Conservation (phyloP, 2,329 filamentous ascomycete genomes). For the Arthroderma sp. region DNA sequence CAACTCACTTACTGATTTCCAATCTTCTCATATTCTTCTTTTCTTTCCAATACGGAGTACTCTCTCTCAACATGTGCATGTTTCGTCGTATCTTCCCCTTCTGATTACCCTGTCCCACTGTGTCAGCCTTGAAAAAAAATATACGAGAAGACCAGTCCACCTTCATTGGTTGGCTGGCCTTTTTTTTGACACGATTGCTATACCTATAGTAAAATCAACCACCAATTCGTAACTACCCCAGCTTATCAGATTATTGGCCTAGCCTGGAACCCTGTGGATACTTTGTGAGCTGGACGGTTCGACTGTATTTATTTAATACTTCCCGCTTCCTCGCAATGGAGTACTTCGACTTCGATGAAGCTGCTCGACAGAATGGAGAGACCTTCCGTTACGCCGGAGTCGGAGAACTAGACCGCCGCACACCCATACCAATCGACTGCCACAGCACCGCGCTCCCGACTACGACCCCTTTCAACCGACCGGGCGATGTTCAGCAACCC, state of each 20-base stretch:
- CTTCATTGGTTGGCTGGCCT: not conserved
- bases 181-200: not conserved
- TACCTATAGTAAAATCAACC: not conserved
- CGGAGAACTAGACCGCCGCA: not conserved
- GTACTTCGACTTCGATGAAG: conserved; percentile 39
- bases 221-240: not conserved
- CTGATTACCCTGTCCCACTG: not conserved
- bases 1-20: conserved; percentile 1
- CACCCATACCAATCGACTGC: not conserved
- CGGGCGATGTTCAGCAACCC: conserved; percentile 6
- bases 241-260: not conserved
- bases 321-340: conserved; percentile 26
- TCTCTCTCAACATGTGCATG: not conserved
- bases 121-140: not conserved
- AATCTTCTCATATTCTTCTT: not conserved
- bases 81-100: not conserved
- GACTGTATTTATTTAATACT: not conserved
- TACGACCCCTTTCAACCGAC: not conserved
- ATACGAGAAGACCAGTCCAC: not conserved
- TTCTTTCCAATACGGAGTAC: not conserved
- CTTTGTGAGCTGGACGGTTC: not conserved
- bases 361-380: conserved; percentile 28
- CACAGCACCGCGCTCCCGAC: not conserved
- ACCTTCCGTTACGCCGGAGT: not conserved
- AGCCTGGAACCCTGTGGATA: not conserved